Evolutionary conservation across 2,329 filamentous ascomycete species (phyloP), one percentile per base, ranked within the genome.

Genomic region (Lasiodiplodia sp.): DNA sequence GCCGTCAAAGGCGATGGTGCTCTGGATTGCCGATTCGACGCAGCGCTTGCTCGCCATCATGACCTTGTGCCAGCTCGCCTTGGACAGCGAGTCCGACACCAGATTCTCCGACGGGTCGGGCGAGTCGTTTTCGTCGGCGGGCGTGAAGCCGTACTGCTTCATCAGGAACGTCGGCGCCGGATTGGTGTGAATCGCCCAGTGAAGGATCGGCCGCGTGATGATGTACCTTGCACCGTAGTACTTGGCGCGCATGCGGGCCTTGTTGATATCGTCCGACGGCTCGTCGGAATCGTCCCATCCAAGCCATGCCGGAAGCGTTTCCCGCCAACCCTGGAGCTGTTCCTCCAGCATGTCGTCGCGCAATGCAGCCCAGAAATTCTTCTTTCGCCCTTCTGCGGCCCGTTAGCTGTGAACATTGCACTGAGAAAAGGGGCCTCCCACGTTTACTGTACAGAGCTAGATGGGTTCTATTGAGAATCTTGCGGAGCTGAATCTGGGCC

Each of bases 141-240:
- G 53, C 31, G 66, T 60, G 34, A 53, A 62, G 16, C 57, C 58
- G 58, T 64, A 68, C 55, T 71, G 68, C 60, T 70, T 70, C 65
- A 68, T 60, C 65, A 70, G 23, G 28, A 76, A 62, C 74, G 77
- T 2, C 74, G 75, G 79, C 28, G 78, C 73, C 63, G 79, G 76
- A 71, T 83, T 81, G 65, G 83, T 81, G 70, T 89, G 86, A 2
- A 90, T 82, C 2, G 86, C 87, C 67, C 87, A 85, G 72, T 88
- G 87, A 23, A 91, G 79, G 69, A 95, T 93, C 0, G 92, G 93
- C 28, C 96, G 88, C 77, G 96, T 92, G 31, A 95, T 94, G 76
- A 98, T 94, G 71, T 96, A 94, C 72, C 91, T 88, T 0, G 93
- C 94, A 23, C 96, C 96, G 84, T 95, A 98, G 79, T 96, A 98